Percentiles rank a stretch among this genome's conserved stretches.
These are phyloP conservation scores for Trichoderma koningiopsis DNA, from an alignment of 2,329 filamentous ascomycete genomes.

Conservation along the genomic window DNA sequence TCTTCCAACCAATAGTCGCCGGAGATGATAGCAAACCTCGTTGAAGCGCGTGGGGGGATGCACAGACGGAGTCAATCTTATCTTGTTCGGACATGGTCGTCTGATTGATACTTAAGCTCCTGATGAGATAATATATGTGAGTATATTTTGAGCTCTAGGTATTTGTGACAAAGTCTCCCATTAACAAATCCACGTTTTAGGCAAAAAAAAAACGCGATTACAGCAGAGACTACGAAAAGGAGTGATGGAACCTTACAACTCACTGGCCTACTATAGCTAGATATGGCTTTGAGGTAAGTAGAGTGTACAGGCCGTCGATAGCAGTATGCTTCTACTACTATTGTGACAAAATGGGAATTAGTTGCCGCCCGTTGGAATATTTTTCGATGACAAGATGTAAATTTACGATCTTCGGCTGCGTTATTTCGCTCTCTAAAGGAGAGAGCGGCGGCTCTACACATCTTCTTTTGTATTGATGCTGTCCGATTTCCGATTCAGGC, in stretches of 20 bases:
- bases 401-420: not conserved
- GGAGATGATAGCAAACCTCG: not conserved
- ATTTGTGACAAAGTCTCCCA: not conserved
- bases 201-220: not conserved
- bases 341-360: not conserved
- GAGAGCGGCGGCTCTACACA: too few relatives aligned
- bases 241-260: not conserved
- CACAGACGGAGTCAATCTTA: not conserved
- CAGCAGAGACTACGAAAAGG: not conserved
- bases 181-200: not conserved
- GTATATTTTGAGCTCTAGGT: not conserved
- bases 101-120: not conserved
- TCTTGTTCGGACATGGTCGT: not conserved
- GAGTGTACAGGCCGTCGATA: not conserved
- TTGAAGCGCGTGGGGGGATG: not conserved
- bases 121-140: not conserved
- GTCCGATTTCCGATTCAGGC: too few relatives aligned
- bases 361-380: too few relatives aligned
- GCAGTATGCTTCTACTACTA: not conserved
- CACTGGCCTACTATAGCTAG: not conserved
- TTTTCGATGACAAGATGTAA: not conserved
- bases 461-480: too few relatives aligned
- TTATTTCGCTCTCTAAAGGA: too few relatives aligned
- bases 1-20: too few relatives aligned
- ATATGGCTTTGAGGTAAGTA: not conserved